Evolutionary conservation across 331 rosid species (phyloP).

Genomic region (Spiraea crenata): DNA sequence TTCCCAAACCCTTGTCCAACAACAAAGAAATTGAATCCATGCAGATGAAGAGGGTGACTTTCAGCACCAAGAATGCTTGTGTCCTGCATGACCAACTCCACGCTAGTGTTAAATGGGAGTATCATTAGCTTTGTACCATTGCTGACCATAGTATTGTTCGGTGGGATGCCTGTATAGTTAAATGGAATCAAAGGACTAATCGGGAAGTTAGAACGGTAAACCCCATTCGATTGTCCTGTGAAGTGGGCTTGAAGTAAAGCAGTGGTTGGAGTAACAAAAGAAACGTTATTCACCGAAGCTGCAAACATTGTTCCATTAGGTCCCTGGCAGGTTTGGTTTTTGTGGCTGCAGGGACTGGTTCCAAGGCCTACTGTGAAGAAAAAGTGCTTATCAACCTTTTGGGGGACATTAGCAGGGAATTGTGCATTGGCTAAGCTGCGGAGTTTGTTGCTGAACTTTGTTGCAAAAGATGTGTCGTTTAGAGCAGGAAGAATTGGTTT

Average conservation of each 20-base stretch:
- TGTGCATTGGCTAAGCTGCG: constrained; percentile 35
- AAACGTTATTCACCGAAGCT: constrained; percentile 47
- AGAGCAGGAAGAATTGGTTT: constrained; percentile 45
- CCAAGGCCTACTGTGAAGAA: constrained; percentile 52
- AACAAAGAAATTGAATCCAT: constrained; percentile 48
- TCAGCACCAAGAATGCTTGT: constrained; percentile 40
- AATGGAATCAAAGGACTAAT: constrained; percentile 31
- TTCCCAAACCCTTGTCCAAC: constrained; percentile 52
- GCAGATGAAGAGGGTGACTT: constrained; percentile 46
- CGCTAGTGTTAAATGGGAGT: constrained; percentile 38
- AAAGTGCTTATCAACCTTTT: constrained; percentile 31
- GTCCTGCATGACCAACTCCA: constrained; percentile 46
- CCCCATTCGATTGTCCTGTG: constrained; percentile 32
- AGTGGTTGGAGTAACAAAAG: constrained; percentile 37
- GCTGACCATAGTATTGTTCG: constrained; percentile 41
- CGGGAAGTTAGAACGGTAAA: constrained; percentile 41
- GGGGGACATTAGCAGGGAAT: constrained; percentile 46
- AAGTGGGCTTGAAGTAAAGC: constrained; percentile 44
- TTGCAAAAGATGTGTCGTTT: constrained; percentile 46
- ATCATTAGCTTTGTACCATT: constrained; percentile 43
- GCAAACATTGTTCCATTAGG: constrained; percentile 49
- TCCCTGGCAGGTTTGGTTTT: constrained; percentile 44
- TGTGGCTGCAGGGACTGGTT: constrained; percentile 33
- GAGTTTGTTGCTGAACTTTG: constrained; percentile 32
- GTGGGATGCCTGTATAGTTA: constrained; percentile 38